Conservation (phyloP, 257 asterid genomes). For the Rubia yunnanensis region DNA sequence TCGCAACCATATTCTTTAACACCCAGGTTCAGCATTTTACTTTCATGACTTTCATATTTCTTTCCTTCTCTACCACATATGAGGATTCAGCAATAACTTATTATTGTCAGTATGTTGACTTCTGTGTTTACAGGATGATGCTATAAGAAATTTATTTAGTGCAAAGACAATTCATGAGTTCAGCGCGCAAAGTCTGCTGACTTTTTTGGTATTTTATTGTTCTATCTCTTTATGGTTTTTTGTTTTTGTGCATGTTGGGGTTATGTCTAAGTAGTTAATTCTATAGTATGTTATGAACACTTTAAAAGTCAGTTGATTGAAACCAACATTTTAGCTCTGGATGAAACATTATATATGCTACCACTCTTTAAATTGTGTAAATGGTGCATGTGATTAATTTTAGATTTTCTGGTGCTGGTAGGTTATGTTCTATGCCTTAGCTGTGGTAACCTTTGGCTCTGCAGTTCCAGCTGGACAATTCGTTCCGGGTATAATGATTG, state of each 20-base stretch:
- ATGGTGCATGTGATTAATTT: neutral
- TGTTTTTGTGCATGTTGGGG: neutral
- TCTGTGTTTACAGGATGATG: slow-evolving; percentile 81
- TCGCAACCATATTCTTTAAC: slow-evolving; percentile 94
- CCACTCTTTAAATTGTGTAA: neutral
- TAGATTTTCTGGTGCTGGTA: slow-evolving; percentile 19
- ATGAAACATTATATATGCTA: neutral
- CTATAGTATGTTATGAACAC: neutral
- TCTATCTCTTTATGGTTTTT: slow-evolving; percentile 9
- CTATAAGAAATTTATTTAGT: slow-evolving; percentile 95
- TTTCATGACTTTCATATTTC: neutral
- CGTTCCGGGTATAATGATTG: slow-evolving; percentile 98
- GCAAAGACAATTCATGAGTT: slow-evolving; percentile 94
- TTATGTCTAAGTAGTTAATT: too few relatives aligned
- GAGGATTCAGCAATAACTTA: neutral
- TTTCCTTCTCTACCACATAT: neutral
- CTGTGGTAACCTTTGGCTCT: slow-evolving; percentile 91
- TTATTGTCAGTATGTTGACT: slow-evolving; percentile 19
- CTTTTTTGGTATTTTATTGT: slow-evolving; percentile 60
- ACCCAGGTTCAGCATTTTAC: slow-evolving; percentile 60
- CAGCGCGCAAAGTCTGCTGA: slow-evolving; percentile 82
- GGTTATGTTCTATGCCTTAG: slow-evolving; percentile 96
- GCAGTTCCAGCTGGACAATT: slow-evolving; percentile 99
- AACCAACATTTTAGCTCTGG: neutral
- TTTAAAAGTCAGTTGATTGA: neutral